These are phyloP conservation scores for Pseudogymnoascus sp. DNA, from an alignment of 2,329 filamentous ascomycete species.

Conservation along the genomic window DNA sequence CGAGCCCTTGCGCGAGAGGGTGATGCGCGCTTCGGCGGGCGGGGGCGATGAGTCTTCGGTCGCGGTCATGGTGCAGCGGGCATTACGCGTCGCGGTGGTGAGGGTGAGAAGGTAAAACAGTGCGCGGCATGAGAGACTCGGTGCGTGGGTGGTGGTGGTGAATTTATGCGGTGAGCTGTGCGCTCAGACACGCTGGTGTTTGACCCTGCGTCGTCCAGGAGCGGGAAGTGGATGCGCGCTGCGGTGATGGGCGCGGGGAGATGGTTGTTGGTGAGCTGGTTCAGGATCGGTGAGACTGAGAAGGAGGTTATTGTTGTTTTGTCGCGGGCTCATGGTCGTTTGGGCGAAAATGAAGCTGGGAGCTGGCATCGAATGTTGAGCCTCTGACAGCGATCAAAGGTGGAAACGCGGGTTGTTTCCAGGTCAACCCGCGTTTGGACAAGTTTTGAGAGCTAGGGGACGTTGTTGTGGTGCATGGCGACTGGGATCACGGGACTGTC, in stretches of 20 bases:
- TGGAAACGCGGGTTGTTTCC: neutral
- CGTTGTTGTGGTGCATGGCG: neutral
- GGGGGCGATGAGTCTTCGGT: conserved; percentile 4
- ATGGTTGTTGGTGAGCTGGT: neutral
- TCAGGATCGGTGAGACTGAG: neutral
- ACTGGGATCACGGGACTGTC: neutral
- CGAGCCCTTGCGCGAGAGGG: conserved; percentile 7
- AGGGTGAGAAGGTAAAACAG: neutral
- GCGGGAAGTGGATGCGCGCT: neutral
- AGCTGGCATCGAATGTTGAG: neutral
- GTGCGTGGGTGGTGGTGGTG: neutral
- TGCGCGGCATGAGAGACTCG: neutral
- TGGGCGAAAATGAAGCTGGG: neutral
- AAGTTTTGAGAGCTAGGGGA: neutral
- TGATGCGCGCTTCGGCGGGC: neutral
- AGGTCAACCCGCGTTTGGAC: neutral
- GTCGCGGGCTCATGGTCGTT: neutral
- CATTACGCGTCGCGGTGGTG: neutral
- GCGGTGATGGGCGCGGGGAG: neutral
- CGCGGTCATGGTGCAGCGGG: neutral
- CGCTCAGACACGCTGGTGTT: conserved; percentile 1
- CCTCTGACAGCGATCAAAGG: neutral
- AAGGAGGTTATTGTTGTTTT: neutral
- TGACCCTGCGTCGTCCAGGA: conserved; percentile 4
- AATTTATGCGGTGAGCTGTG: neutral